These are phyloP conservation scores for Cordyceps fumosorosea DNA, from an alignment of 2,329 filamentous ascomycete genomes.

Conservation along the genomic window DNA sequence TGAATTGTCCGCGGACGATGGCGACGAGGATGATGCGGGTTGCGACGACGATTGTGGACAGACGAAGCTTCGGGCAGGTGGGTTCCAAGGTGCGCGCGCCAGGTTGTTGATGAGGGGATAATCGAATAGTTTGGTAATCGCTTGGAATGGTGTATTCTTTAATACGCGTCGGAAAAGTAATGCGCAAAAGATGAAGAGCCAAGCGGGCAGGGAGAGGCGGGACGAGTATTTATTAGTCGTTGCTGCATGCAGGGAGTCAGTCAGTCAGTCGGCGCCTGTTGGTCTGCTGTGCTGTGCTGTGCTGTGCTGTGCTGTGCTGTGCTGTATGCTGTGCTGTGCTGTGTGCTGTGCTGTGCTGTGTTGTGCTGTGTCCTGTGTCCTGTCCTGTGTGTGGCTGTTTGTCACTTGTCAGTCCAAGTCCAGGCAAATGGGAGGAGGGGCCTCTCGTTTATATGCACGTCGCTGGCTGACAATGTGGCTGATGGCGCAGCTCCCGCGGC, in stretches of 20 bases:
- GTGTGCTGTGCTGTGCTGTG: no score
- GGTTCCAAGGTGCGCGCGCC: no score
- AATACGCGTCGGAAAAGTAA: background rate
- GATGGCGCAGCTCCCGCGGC: background rate
- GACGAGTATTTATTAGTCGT: no score
- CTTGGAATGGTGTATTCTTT: background rate
- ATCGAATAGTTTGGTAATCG: background rate
- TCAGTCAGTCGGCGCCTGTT: background rate
- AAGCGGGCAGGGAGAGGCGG: no score
- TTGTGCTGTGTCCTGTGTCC: no score
- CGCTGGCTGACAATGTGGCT: slow-evolving; percentile 15
- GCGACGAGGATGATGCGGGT: background rate
- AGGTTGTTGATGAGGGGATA: background rate
- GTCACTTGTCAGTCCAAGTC: no score
- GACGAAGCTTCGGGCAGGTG: background rate
- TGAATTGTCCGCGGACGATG: background rate
- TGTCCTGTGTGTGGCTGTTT: no score
- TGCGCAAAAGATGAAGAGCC: background rate
- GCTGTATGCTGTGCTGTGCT: no score
- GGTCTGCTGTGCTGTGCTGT: background rate
- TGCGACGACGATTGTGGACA: background rate
- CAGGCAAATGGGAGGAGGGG: background rate
- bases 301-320: no score
- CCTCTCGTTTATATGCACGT: slow-evolving; percentile 43
- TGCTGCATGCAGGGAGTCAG: background rate